Evolutionary conservation across 768 basidiomycete species (phyloP).

Genomic region (Podaxis sp.): DNA sequence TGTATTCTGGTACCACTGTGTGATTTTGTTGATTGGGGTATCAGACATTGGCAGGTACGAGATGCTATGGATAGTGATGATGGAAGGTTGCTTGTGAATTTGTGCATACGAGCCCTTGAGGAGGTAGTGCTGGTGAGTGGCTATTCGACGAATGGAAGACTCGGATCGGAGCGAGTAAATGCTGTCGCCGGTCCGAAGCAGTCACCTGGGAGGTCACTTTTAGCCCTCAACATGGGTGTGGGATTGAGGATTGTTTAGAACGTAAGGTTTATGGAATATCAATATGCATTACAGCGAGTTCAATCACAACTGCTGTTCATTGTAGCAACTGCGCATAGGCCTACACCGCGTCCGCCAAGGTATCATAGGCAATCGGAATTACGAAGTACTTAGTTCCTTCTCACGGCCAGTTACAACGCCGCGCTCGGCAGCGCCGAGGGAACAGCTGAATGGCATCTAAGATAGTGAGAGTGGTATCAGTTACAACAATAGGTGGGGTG

Average conservation of each 20-base stretch:
- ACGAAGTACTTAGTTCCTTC: background rate
- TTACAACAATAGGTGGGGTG: background rate
- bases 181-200: background rate
- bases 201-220: background rate
- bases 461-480: background rate
- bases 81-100: background rate
- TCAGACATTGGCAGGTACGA: background rate
- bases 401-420: background rate
- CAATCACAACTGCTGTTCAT: too few species aligned
- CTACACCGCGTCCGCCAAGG: too few species aligned
- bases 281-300: too few species aligned
- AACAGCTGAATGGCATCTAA: too few species aligned
- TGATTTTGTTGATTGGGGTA: background rate
- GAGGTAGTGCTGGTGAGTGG: background rate
- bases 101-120: background rate
- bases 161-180: slow-evolving; percentile 3
- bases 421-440: background rate
- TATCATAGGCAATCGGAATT: background rate
- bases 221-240: too few species aligned
- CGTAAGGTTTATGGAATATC: too few species aligned
- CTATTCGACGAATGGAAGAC: background rate
- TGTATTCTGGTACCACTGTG: background rate
- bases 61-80: background rate
- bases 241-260: too few species aligned
- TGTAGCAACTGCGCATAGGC: too few species aligned